Conservation (phyloP, 371 early-diverging fungal species). For the Mortierella polycephala region DNA sequence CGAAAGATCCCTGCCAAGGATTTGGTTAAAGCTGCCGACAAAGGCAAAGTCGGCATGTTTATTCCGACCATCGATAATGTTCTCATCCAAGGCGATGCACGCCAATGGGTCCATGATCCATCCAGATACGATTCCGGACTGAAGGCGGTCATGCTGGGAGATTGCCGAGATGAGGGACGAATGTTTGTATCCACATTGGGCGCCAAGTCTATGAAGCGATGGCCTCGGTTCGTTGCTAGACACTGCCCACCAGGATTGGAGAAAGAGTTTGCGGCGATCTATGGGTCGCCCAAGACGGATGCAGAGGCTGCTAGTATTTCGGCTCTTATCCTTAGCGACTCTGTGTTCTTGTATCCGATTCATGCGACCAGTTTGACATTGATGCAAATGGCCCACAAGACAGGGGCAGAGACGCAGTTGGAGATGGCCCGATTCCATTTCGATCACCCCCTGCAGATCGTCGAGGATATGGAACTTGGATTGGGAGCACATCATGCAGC, state of each 20-base stretch:
- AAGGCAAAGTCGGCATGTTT: constrained; percentile 41
- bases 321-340: constrained; percentile 40
- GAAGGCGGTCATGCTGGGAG: constrained; percentile 49
- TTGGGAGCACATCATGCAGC: constrained; percentile 49
- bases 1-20: constrained; percentile 41
- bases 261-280: constrained; percentile 45
- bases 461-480: constrained; percentile 39
- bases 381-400: background rate
- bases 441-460: constrained; percentile 38
- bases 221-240: constrained; percentile 42
- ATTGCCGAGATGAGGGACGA: constrained; percentile 45
- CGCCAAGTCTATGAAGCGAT: constrained; percentile 36
- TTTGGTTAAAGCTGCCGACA: constrained; percentile 34
- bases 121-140: constrained; percentile 35
- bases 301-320: constrained; percentile 41
- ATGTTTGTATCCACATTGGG: constrained; percentile 45
- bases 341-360: constrained; percentile 44
- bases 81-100: constrained; percentile 29
- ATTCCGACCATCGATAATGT: constrained; percentile 38
- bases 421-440: constrained; percentile 49
- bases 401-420: background rate
- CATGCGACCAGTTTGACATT: constrained; percentile 35
- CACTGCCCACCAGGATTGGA: constrained; percentile 47
- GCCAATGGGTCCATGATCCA: constrained; percentile 38
- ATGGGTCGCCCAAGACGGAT: constrained; percentile 42